Base-by-base conservation (phyloP, 192 early-diverging fungal species). In the Thamnidium elegans region DNA sequence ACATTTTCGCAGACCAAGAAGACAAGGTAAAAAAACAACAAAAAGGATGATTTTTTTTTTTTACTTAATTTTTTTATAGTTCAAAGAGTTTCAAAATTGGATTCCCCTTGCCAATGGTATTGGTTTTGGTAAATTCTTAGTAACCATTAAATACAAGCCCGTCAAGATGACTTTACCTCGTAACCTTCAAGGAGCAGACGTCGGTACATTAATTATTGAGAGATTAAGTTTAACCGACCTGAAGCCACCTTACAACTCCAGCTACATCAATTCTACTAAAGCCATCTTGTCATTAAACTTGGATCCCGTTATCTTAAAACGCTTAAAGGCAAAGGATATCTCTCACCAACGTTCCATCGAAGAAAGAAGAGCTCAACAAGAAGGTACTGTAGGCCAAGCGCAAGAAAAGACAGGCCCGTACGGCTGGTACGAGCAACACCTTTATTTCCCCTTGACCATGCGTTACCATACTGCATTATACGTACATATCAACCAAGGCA, bases 381-480 rank as follows among this genome's bases (percentile, higher is more conserved):
- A 59, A 43, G 39, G 20, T 23, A 6, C 19, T 10, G 58, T 36
- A 14, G 9, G 19, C 13, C 50, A 45, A 13, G 47, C 14, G 2
- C 21, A 55, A 7, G 15, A 55, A n/a, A 43, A 42, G 11, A 32
- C 65, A 4, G 32, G 54, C 3, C 54, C 23, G 3, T 55, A 55
- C 32, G 63, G 50, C 7, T 70, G 69, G 69, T 58, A 55, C 13
- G 34, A 55, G 17, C 61, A 62, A 31, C 31, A 42, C 10, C 15
- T 72, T 4, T 72, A 62, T 11, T 66, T 72, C 39, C 64, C 70
- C 3, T 23, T 72, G 19, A 55, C 20, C 23, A 72, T 66, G 70
- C 63, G 70, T 20, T 72, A 72, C 46, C 39, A 53, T 30, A 72
- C 70, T 48, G 64, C 70, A 14, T n/a, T 72, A 19, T 72, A 66